Percentiles rank a stretch among this genome's conserved stretches.
phyloP scores from a whole-genome alignment of 177 flowering plant genomes.

The Vitis hybrid region DNA sequence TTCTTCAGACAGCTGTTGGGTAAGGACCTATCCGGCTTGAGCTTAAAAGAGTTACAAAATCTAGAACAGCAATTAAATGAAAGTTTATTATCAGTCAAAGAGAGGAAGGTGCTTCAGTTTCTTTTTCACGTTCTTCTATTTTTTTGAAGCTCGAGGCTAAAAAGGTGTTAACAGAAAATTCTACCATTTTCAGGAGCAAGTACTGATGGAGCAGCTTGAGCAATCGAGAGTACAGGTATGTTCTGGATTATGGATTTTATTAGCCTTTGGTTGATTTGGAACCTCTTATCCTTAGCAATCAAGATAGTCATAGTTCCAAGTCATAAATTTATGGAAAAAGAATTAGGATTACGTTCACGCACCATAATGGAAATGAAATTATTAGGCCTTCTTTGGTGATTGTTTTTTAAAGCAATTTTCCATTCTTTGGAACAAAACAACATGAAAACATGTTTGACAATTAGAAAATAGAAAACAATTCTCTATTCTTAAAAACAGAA shows the following conservation, averaged over 20 bases:
- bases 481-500: too few relatives aligned
- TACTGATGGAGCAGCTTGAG: constrained; percentile 67
- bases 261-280: background rate
- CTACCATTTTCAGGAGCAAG: constrained; percentile 62
- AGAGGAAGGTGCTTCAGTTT: constrained; percentile 49
- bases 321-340: too few relatives aligned
- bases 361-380: too few relatives aligned
- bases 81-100: constrained; percentile 57
- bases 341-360: too few relatives aligned
- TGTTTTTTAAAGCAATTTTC: too few relatives aligned
- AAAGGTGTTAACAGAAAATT: constrained; percentile 9
- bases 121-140: background rate
- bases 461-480: too few relatives aligned
- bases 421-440: too few relatives aligned
- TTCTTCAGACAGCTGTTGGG: constrained; percentile 58
- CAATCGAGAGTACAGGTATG: constrained; percentile 61
- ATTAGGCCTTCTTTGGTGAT: too few relatives aligned
- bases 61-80: constrained; percentile 70
- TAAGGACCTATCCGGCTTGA: constrained; percentile 57
- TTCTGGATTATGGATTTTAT: background rate
- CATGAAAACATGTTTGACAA: too few relatives aligned
- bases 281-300: background rate
- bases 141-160: background rate
- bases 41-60: constrained; percentile 61
- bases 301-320: background rate